phyloP scores from a whole-genome alignment of 1,284 basidiomycete species.

The Papiliotrema laurentii region DNA sequence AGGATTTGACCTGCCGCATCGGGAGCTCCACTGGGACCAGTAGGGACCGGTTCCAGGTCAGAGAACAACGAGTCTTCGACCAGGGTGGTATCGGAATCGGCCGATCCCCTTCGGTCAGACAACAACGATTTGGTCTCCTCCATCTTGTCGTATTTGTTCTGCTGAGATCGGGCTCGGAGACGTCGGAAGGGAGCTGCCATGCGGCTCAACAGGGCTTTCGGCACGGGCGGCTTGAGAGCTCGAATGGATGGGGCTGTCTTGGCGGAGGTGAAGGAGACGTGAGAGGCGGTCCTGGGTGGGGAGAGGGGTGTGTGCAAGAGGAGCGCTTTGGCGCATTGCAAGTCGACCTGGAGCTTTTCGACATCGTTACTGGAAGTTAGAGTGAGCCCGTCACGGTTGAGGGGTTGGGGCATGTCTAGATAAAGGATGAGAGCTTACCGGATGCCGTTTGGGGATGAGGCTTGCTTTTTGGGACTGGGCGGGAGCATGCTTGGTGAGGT shows the following conservation, averaged over 20 bases:
- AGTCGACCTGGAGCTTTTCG: neutral
- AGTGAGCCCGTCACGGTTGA: neutral
- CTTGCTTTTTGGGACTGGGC: too few relatives aligned
- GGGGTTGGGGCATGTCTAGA: neutral
- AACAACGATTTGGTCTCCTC: neutral
- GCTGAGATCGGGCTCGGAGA: neutral
- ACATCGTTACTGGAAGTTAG: neutral
- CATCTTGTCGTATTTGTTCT: neutral
- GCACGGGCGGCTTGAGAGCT: neutral
- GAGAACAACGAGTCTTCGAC: constrained; percentile 2
- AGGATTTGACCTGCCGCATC: constrained; percentile 7
- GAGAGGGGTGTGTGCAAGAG: neutral
- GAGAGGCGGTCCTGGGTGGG: neutral
- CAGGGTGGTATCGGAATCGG: constrained; percentile 19
- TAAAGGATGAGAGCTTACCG: neutral
- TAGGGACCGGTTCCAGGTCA: neutral
- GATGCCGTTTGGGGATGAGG: too few relatives aligned
- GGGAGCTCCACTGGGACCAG: neutral
- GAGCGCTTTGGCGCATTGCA: neutral
- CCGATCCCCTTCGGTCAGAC: constrained; percentile 7
- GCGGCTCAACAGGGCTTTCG: neutral
- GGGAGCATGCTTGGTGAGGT: too few relatives aligned
- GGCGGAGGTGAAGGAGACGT: neutral
- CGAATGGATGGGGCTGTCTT: neutral
- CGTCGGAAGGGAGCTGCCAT: neutral